phyloP scores from a whole-genome alignment of 768 basidiomycete genomes.

The Trametes sanguinea region DNA sequence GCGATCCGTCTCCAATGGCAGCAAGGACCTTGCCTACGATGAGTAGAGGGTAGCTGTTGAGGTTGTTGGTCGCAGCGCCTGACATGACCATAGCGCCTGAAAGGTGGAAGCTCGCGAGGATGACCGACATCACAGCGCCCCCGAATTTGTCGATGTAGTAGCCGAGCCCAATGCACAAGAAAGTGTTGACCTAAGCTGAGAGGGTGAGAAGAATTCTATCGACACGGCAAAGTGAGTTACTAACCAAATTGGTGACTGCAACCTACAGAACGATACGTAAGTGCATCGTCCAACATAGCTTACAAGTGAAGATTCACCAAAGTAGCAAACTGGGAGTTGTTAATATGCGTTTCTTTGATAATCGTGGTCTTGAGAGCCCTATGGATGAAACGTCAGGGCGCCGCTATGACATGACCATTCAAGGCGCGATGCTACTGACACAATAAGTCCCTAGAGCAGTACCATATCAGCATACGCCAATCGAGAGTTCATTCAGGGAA shows the following conservation, averaged over 20 bases:
- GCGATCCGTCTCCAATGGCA: conserved; percentile 42
- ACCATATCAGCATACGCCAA: too few species aligned
- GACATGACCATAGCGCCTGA: conserved; percentile 41
- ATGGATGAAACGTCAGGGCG: background rate
- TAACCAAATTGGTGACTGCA: conserved; percentile 40
- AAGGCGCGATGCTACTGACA: conserved; percentile 27
- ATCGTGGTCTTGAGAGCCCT: conserved; percentile 46
- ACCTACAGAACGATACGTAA: conserved; percentile 27
- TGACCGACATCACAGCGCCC: conserved; percentile 39
- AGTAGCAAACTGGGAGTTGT: conserved; percentile 47
- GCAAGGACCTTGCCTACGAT: conserved; percentile 44
- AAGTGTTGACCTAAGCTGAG: conserved; percentile 39
- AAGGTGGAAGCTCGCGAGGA: conserved; percentile 41
- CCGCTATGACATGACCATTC: too few species aligned
- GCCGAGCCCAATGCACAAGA: conserved; percentile 43
- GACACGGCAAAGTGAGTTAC: background rate
- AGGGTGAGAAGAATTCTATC: background rate
- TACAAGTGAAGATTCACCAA: conserved; percentile 30
- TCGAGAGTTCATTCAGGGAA: too few species aligned
- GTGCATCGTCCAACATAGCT: background rate
- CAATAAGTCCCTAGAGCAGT: conserved; percentile 40
- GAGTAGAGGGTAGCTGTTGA: conserved; percentile 43
- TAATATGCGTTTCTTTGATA: conserved; percentile 43
- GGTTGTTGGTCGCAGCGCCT: conserved; percentile 40
- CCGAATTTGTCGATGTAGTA: conserved; percentile 46